Percentiles rank a stretch among this genome's conserved stretches.
Conservation (phyloP, 768 basidiomycete species). For the Omphalotus guepiniiformis region DNA sequence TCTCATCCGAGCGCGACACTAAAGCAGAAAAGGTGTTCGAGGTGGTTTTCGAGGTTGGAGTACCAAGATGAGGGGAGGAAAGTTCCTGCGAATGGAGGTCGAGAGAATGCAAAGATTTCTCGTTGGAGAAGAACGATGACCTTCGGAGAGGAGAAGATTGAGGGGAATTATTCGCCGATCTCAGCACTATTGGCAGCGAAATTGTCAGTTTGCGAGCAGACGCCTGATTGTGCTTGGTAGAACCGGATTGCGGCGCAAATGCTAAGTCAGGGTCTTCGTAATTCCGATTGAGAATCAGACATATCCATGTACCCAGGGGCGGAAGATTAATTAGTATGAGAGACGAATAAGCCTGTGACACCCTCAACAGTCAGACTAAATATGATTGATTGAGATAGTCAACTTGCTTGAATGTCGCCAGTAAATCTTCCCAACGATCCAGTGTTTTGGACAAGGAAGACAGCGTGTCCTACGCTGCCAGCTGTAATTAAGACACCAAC, state of each 20-base stretch:
- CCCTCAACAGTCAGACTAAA: background rate
- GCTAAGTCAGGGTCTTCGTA: background rate
- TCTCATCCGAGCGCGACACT: too few relatives aligned
- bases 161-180: too few relatives aligned
- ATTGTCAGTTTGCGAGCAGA: background rate
- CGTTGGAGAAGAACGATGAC: background rate
- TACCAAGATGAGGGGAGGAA: too few relatives aligned
- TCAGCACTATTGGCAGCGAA: too few relatives aligned
- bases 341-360: background rate
- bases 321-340: constrained; percentile 1
- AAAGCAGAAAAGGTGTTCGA: too few relatives aligned
- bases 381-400: background rate
- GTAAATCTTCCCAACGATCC: background rate
- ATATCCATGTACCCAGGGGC: background rate
- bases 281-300: background rate
- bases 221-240: background rate
- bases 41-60: too few relatives aligned
- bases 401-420: constrained; percentile 5
- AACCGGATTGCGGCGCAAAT: background rate
- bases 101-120: background rate
- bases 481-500: background rate
- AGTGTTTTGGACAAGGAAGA: constrained; percentile 1
- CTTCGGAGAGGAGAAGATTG: background rate
- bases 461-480: constrained; percentile 6
- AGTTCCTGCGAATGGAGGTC: background rate